Evolutionary conservation across 75 land plant species (phyloP).

Genomic region (Pinus albicaulis): DNA sequence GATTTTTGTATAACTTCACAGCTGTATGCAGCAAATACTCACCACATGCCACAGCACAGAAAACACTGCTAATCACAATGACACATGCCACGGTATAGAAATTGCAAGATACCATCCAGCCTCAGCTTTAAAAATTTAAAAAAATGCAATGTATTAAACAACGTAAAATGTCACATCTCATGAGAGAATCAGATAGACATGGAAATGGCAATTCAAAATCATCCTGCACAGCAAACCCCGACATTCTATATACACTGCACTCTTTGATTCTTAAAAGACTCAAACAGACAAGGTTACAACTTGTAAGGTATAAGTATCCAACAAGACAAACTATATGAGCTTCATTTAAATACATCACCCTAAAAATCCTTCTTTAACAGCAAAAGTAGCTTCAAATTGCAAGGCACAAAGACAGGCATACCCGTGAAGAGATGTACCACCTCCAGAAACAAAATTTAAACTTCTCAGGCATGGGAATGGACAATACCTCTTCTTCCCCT

Average conservation of each 20-base stretch:
- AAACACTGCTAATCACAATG: background rate
- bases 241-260: too few relatives aligned
- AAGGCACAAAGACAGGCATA: background rate
- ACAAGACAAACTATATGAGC: too few relatives aligned
- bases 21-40: background rate
- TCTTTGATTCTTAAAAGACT: too few relatives aligned
- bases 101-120: background rate
- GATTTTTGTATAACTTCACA: background rate
- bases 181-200: background rate
- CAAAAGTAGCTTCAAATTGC: too few relatives aligned
- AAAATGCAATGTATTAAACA: background rate
- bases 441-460: constrained; percentile 9
- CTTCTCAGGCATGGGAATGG: constrained; percentile 1
- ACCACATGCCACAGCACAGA: background rate
- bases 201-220: too few relatives aligned
- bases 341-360: too few relatives aligned
- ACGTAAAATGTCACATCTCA: background rate
- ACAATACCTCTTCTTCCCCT: constrained; percentile 58
- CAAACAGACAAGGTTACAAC: too few relatives aligned
- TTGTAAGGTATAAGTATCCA: too few relatives aligned
- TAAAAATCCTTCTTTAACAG: too few relatives aligned
- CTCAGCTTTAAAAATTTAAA: background rate
- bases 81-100: background rate
- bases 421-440: constrained; percentile 7
- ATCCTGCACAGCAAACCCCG: too few relatives aligned